These are phyloP conservation scores for Dactylorhiza incarnata DNA, from an alignment of 106 monocot genomes.

Conservation along the genomic window DNA sequence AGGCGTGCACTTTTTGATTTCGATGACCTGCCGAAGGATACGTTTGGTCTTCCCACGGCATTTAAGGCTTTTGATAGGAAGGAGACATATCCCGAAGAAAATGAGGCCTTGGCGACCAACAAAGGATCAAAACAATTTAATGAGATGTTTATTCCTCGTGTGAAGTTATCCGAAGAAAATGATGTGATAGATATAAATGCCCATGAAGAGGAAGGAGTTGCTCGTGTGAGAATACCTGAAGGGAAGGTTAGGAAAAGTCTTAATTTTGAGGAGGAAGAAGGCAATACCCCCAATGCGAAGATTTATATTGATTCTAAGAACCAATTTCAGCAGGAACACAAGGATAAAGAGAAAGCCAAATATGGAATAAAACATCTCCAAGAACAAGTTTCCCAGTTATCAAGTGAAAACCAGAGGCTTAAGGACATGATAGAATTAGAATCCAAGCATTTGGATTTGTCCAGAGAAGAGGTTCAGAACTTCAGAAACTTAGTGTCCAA, in stretches of 20 bases:
- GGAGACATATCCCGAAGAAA: constrained; percentile 12
- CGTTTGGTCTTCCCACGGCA: constrained; percentile 15
- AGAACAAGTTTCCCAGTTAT: constrained; percentile 19
- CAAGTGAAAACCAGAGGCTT: constrained; percentile 34
- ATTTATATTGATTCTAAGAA: constrained; percentile 2
- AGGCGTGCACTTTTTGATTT: constrained; percentile 12
- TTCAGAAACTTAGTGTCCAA: constrained; percentile 37
- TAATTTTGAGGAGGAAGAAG: constrained; percentile 23
- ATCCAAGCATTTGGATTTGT: constrained; percentile 33
- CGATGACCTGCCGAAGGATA: constrained; percentile 27
- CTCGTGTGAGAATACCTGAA: constrained; percentile 15
- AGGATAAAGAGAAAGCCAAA: constrained; percentile 2
- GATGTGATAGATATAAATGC: constrained; percentile 23
- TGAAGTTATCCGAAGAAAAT: constrained; percentile 18
- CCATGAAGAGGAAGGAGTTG: constrained; percentile 19
- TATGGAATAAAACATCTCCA: constrained; percentile 12
- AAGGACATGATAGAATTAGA: constrained; percentile 16
- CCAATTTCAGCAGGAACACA: background rate
- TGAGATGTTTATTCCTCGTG: constrained; percentile 17
- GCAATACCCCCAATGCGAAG: background rate
- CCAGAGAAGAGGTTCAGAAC: constrained; percentile 20
- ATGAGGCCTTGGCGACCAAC: constrained; percentile 10
- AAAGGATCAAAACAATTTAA: constrained; percentile 33
- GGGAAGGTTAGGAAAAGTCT: constrained; percentile 22
- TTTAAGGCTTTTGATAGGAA: constrained; percentile 11